Evolutionary conservation across 2,329 filamentous ascomycete genomes (phyloP), one percentile per base, ranked within the genome.

Genomic region (Sordariomycetes sp.): DNA sequence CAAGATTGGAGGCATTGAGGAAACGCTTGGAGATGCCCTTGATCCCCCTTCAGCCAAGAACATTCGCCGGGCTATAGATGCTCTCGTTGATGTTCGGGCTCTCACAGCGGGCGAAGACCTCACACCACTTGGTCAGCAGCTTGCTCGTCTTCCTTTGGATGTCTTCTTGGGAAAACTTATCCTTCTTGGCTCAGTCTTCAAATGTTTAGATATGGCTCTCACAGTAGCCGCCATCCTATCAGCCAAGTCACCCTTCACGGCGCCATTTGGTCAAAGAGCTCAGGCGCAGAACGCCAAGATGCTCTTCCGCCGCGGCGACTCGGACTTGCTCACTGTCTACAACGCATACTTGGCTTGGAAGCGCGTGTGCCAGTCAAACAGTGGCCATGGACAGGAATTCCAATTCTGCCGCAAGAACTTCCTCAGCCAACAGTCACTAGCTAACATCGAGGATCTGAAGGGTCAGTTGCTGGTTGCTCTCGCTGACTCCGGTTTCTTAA

Each of bases 371-470:
- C 75, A 75, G 44, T 17, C 36, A 12, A 72, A 78, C 19, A 64
- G 58, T 2, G 61, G 55, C 8, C 70, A 72, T 7, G 69, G 74
- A 30, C 86, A 82, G 32, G 90, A 96, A 49, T 85, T 81, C 48
- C 76, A 87, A 44, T 98, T 93, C 58, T 98, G 92, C 61, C 80
- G 82, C 47, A 95, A 94, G 63, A 94, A 94, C 57, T 95, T 88
- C 50, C 72, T 98, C 34, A 90, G 81, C 40, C 72, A 82, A n/a
- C 87, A 93, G 53, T 92, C 86, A 4, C 70, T 98, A 4, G 70
- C 78, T 30, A 94, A 92, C 42, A 94, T 98, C 42, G 92, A 98
- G 55, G 92, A 98, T 46, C 71, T 96, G 34, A 98, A 96, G 58
- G 83, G 84, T 6, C 92, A 98, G 49, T 74, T 98, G 0, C 68